A percentile compares a stretch with the other conserved stretches of the same genome.
Conservation (phyloP, 176 grass and related monocot genomes). For the Bromus sterilis region DNA sequence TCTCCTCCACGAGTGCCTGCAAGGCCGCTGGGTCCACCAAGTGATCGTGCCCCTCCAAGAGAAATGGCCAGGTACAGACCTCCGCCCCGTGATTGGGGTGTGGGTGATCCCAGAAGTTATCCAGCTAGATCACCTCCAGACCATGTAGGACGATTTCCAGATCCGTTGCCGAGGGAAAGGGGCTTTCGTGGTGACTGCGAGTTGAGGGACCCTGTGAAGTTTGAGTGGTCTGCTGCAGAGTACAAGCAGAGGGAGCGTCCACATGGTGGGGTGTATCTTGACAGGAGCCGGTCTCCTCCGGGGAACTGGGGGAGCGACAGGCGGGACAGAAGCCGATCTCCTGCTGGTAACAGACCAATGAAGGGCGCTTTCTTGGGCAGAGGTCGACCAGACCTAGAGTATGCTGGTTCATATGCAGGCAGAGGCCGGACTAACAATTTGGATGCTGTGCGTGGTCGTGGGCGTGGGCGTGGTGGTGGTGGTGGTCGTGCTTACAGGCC, state of each 20-base stretch:
- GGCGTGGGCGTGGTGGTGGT: slow-evolving; percentile 6
- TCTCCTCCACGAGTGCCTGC: slow-evolving; percentile 40
- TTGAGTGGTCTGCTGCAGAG: slow-evolving; percentile 38
- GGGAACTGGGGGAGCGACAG: slow-evolving; percentile 35
- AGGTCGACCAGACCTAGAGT: slow-evolving; percentile 29
- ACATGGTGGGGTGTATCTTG: slow-evolving; percentile 34
- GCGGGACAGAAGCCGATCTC: slow-evolving; percentile 66
- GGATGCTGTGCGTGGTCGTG: slow-evolving; percentile 15
- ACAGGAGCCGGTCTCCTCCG: slow-evolving; percentile 49
- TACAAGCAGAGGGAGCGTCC: slow-evolving; percentile 30
- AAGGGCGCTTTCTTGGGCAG: slow-evolving; percentile 45
- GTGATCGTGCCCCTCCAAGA: slow-evolving; percentile 29
- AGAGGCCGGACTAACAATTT: slow-evolving; percentile 17
- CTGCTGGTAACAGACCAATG: slow-evolving; percentile 31
- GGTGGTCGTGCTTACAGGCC: slow-evolving; percentile 40
- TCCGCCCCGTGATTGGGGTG: slow-evolving; percentile 34
- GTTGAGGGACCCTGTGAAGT: slow-evolving; percentile 37
- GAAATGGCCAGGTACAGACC: slow-evolving; percentile 50
- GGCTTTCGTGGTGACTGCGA: slow-evolving; percentile 39
- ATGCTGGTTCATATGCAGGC: slow-evolving; percentile 29
- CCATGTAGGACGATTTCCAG: slow-evolving; percentile 29
- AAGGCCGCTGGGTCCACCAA: slow-evolving; percentile 43
- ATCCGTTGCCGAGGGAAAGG: slow-evolving; percentile 35
- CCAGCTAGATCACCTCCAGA: slow-evolving; percentile 37
- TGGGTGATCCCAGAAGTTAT: slow-evolving; percentile 39